phyloP scores from a whole-genome alignment of 2,329 filamentous ascomycete genomes.

The Thielaviopsis ethacetica region DNA sequence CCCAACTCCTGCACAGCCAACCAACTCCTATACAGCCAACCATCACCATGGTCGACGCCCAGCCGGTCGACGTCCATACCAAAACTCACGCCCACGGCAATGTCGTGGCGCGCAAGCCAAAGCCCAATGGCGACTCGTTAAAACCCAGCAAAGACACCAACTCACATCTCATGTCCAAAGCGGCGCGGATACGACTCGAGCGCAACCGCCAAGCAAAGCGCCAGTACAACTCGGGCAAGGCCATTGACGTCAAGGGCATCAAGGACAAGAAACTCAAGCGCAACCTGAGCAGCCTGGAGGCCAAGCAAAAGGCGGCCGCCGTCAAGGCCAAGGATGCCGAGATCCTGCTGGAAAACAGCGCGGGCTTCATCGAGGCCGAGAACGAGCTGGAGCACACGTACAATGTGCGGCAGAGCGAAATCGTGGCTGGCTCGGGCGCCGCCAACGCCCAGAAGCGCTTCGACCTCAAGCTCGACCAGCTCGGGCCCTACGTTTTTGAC shows the following conservation, averaged over 20 bases:
- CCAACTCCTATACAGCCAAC: too few relatives aligned
- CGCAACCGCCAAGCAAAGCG: constrained; percentile 48
- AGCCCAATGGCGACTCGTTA: too few relatives aligned
- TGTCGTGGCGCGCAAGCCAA: neutral
- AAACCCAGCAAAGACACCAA: neutral
- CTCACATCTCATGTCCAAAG: constrained; percentile 31
- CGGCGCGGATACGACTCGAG: constrained; percentile 33
- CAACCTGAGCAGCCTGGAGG: constrained; percentile 63
- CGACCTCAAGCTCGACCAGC: constrained; percentile 63
- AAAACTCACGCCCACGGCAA: constrained; percentile 6
- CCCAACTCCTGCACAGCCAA: too few relatives aligned
- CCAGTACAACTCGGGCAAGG: constrained; percentile 70
- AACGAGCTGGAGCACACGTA: constrained; percentile 81
- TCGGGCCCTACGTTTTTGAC: constrained; percentile 78
- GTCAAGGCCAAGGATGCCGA: constrained; percentile 87
- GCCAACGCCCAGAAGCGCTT: constrained; percentile 88
- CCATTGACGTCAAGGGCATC: constrained; percentile 54
- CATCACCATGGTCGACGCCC: constrained; percentile 4
- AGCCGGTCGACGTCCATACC: neutral
- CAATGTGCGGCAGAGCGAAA: constrained; percentile 79
- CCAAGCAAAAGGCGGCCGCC: constrained; percentile 65
- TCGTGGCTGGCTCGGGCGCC: constrained; percentile 54
- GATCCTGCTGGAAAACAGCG: constrained; percentile 74
- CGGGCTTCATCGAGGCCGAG: constrained; percentile 79
- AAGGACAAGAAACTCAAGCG: constrained; percentile 81